phyloP scores from a whole-genome alignment of 148 eudicot genomes.

The Vaccinium darrowii region DNA sequence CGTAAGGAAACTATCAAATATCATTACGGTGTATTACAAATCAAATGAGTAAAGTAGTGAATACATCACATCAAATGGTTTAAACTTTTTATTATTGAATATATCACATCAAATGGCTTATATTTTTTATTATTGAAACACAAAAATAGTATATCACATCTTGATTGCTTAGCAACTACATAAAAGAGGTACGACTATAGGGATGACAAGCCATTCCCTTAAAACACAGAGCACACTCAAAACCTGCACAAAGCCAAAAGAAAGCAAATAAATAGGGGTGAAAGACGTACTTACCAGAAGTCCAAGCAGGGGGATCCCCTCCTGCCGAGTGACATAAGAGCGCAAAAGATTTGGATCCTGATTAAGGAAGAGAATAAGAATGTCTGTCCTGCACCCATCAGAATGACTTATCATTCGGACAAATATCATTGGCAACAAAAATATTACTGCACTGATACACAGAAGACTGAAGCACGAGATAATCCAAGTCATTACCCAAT shows the following conservation, averaged over 20 bases:
- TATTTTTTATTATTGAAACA: background rate
- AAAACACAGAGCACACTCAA: background rate
- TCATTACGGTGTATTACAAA: background rate
- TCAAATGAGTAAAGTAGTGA: background rate
- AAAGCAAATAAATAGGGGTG: background rate
- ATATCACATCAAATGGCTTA: background rate
- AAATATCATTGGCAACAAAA: background rate
- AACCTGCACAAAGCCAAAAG: background rate
- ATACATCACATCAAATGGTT: background rate
- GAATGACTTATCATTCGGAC: slow-evolving; percentile 25
- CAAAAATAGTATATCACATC: background rate
- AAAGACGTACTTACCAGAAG: slow-evolving; percentile 62
- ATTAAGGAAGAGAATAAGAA: slow-evolving; percentile 75
- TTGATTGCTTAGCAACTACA: background rate
- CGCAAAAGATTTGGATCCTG: slow-evolving; percentile 92
- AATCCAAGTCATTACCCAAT: slow-evolving; percentile 58
- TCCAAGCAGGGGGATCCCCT: slow-evolving; percentile 80
- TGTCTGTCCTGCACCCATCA: slow-evolving; percentile 98
- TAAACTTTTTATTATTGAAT: background rate
- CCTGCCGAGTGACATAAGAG: slow-evolving; percentile 68
- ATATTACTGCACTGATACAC: background rate
- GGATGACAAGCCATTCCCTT: background rate
- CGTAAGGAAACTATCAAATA: background rate
- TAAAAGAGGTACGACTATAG: background rate
- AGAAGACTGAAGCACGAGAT: background rate